phyloP scores from a whole-genome alignment of 345 rosid genomes.

The Diplotaxis tenuifolia region DNA sequence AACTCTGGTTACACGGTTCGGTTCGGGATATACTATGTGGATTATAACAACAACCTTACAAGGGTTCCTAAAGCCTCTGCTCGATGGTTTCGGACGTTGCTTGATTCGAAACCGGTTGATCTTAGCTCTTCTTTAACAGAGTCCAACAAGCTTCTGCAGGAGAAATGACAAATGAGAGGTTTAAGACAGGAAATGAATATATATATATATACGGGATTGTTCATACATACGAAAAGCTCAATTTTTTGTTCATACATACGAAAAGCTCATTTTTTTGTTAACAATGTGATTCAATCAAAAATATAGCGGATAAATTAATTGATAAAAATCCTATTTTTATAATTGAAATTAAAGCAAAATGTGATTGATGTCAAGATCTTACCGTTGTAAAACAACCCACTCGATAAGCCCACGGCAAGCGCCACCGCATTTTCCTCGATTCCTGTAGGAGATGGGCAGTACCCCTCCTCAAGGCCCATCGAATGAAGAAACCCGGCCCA shows the following conservation, averaged over 20 bases:
- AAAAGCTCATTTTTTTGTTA: no score
- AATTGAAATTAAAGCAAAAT: neutral
- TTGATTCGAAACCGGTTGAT: slow-evolving; percentile 18
- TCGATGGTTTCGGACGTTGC: slow-evolving; percentile 64
- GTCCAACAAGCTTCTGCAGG: slow-evolving; percentile 21
- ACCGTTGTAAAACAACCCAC: neutral
- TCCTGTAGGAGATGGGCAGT: no score
- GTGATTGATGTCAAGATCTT: neutral
- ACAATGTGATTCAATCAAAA: slow-evolving; percentile 7
- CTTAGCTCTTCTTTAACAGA: slow-evolving; percentile 15
- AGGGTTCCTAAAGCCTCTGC: slow-evolving; percentile 81
- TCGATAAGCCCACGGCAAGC: neutral
- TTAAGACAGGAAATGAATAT: no score
- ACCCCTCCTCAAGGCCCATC: no score
- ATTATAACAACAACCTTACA: slow-evolving; percentile 72
- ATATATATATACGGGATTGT: slow-evolving; percentile 5
- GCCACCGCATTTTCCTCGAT: no score
- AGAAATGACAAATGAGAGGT: neutral
- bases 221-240: neutral
- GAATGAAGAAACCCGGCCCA: no score
- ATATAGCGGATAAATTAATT: neutral
- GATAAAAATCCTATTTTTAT: neutral
- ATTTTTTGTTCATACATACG: neutral
- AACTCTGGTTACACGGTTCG: slow-evolving; percentile 85
- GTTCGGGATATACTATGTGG: slow-evolving; percentile 79